A percentile compares a stretch with the other conserved stretches of the same genome.
Evolutionary conservation across 805 yeast genomes (phyloP).

Genomic region (Yamadazyma sp.): DNA sequence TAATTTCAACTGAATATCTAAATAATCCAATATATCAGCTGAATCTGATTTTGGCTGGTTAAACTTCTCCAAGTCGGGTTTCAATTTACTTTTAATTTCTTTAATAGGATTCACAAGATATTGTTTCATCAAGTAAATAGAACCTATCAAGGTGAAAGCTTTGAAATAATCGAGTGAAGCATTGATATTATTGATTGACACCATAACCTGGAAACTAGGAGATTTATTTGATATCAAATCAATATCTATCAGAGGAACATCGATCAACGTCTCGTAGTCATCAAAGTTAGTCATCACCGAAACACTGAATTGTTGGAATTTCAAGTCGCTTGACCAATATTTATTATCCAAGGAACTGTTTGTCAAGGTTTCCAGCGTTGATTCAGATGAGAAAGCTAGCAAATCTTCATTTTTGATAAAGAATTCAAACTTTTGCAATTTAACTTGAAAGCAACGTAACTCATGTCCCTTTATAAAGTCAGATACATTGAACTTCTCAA

Average conservation of each 20-base stretch:
- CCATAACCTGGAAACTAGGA: slow-evolving; percentile 14
- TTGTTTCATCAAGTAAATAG: slow-evolving; percentile 28
- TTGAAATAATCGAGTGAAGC: slow-evolving; percentile 27
- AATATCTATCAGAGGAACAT: slow-evolving; percentile 19
- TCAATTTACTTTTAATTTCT: slow-evolving; percentile 19
- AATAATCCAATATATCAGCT: background rate
- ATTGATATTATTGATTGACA: slow-evolving; percentile 15
- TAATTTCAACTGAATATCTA: slow-evolving; percentile 12
- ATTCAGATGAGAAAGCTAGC: background rate
- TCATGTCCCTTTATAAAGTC: slow-evolving; percentile 13
- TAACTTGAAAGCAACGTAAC: slow-evolving; percentile 15
- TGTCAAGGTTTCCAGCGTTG: background rate
- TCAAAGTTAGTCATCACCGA: slow-evolving; percentile 13
- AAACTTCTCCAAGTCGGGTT: slow-evolving; percentile 14
- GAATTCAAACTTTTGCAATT: slow-evolving; percentile 12
- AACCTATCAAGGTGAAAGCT: slow-evolving; percentile 30
- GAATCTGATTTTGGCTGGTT: no score
- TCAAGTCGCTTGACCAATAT: slow-evolving; percentile 22
- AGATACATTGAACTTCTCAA: slow-evolving; percentile 4
- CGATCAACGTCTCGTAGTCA: slow-evolving; percentile 10
- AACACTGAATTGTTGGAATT: slow-evolving; percentile 16
- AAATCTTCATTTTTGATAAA: slow-evolving; percentile 6
- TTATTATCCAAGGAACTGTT: background rate
- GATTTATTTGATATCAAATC: slow-evolving; percentile 1
- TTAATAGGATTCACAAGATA: slow-evolving; percentile 28